Base-by-base conservation (phyloP, 169 alveolate genomes). In the Eimeria sp. region DNA sequence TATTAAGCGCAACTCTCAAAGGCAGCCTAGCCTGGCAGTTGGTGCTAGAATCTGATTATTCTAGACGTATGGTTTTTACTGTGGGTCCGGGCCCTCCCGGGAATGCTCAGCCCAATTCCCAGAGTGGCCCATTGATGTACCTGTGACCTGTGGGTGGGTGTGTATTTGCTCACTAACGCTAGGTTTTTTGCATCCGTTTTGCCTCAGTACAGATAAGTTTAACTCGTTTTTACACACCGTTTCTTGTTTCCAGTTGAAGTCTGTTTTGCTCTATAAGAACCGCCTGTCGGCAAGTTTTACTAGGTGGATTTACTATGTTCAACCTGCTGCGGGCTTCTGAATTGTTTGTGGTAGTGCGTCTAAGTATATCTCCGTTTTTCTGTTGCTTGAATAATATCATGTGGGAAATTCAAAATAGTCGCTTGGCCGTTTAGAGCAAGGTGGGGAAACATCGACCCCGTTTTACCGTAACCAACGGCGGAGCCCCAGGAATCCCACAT, bases 61-160 rank as follows among this genome's bases (percentile, higher is more conserved):
- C 95, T 54, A 54, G 63, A 11, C 89, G 95, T 90, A 90, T 90
- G 95, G 75, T 73, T 90, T 89, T 91, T 90, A 91, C 95, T 92
- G 76, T 76, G 95, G 95, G 95, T 76, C 92, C 95, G 95, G 78
- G 95, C 61, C 92, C 86, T 92, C 95, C 95, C 95, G 96, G 96
- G 96, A 2, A 34, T 34, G 40, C 40, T 2, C 40, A 34, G 40
- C 83, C 83, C 96, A 93, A 93, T 93, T 93, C 96, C 96, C 96
- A 89, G 96, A 93, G 82, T 94, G 80, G 94, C 94, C 96, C 96
- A 20, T 4, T 25, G 61, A 3, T 54, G 2, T 54, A 20, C 47
- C 25, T 30, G 16, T 16, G 30, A 7, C 9, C 0, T 54, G 75
- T 30, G 7, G 3, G 25, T 27, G 20, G 9, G 14, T n/a, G 65